Evolutionary conservation across 106 monocot genomes (phyloP), one percentile per base, ranked within the genome.

Genomic region (Xerophyta viscosa): DNA sequence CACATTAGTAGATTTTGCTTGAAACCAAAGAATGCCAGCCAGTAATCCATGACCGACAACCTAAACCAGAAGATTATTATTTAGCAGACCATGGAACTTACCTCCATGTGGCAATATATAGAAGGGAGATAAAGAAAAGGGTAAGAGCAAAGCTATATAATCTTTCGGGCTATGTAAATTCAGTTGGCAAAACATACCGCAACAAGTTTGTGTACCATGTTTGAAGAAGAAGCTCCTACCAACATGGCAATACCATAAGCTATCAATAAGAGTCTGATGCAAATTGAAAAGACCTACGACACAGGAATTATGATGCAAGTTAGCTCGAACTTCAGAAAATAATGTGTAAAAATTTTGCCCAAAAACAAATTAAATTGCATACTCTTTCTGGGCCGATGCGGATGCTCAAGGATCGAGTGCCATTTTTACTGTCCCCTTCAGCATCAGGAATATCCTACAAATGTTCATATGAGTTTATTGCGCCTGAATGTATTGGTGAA

Each of bases 371-470:
- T n/a, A n/a, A n/a, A n/a, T n/a, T 24, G 39, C 65, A 47, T 37
- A 81, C 80, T 54, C 24, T 70, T 54, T 81, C 36, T 54, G 50
- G 58, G 29, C 80, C 80, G 9, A 80, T 44, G 3, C 46, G 74
- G 25, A 80, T 75, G 28, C 70, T 70, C 62, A 80, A 66, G 24
- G 80, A 75, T 29, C 67, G 66, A 31, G 76, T 75, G 24, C 80
- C 76, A 18, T 67, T 75, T 33, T 64, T 13, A 29, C 50, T 71
- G 28, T 81, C 80, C 6, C 80, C 75, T 4, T 76, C 66, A 49
- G 76, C 42, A 65, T 81, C 80, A 6, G 80, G 80, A 51, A 81
- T 81, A 55, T 81, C 80, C 80, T 81, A 47, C 31, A 17, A 66
- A 54, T 41, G 31, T n/a, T n/a, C n/a, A n/a, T n/a, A n/a, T n/a